These are phyloP conservation scores for Neurospora intermedia DNA, from an alignment of 495 filamentous ascomycete genomes.

Conservation along the genomic window DNA sequence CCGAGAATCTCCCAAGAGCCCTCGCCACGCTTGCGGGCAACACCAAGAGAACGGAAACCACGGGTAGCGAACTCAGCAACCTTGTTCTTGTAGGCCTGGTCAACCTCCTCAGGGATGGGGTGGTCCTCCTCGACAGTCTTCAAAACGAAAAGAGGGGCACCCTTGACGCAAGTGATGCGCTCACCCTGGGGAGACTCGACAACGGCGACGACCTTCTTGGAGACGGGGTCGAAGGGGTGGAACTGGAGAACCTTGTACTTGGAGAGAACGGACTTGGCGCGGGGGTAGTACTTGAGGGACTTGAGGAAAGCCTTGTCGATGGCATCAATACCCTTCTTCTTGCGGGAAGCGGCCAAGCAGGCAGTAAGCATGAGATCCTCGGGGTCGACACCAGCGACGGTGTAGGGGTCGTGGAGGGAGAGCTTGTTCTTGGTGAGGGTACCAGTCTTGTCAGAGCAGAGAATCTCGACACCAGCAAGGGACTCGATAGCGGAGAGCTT, in stretches of 20 bases:
- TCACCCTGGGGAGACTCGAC: conserved; percentile 75
- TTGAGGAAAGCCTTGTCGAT: conserved; percentile 94
- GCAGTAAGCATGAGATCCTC: conserved; percentile 86
- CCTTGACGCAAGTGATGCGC: conserved; percentile 79
- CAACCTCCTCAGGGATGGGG: conserved; percentile 58
- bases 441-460: conserved; percentile 97
- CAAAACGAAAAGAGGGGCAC: conserved; percentile 75
- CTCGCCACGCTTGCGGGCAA: conserved; percentile 74
- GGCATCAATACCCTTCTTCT: conserved; percentile 90
- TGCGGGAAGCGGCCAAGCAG: conserved; percentile 81
- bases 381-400: conserved; percentile 63
- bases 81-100: conserved; percentile 76
- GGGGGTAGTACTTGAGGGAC: conserved; percentile 65
- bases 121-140: conserved; percentile 76
- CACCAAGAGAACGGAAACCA: conserved; percentile 86
- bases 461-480: conserved; percentile 86
- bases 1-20: conserved; percentile 81
- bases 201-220: conserved; percentile 81
- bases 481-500: conserved; percentile 94
- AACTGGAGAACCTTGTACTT: conserved; percentile 75
- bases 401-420: conserved; percentile 74
- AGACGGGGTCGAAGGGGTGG: conserved; percentile 84
- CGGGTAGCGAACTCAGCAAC: conserved; percentile 82
- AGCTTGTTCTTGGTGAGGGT: conserved; percentile 90
- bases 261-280: conserved; percentile 60